Evolutionary conservation across 163 green algal genomes (phyloP).

Genomic region (Coccomyxa subellipsoidea): DNA sequence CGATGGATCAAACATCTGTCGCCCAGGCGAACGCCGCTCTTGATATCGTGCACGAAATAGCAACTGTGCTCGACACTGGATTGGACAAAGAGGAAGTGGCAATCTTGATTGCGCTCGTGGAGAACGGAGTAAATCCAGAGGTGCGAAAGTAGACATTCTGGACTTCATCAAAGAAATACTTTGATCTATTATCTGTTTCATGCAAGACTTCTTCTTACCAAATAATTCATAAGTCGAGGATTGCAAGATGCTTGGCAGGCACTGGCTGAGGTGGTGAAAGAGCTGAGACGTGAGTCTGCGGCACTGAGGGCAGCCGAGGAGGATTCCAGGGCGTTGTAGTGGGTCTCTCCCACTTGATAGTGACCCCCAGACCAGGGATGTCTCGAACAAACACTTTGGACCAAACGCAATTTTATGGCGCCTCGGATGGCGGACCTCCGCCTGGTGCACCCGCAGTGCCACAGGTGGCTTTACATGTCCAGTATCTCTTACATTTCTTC

Average conservation of each 20-base stretch:
- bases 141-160: too few relatives aligned
- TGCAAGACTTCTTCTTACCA: too few relatives aligned
- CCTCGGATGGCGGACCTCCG: not conserved
- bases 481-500: too few relatives aligned
- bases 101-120: conserved; percentile 76
- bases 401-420: not conserved
- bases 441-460: not conserved
- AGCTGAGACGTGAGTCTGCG: conserved; percentile 67
- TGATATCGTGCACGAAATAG: conserved; percentile 64
- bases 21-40: conserved; percentile 35
- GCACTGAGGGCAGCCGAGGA: conserved; percentile 33
- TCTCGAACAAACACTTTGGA: not conserved
- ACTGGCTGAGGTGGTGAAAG: conserved; percentile 74
- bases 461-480: not conserved
- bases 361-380: too few relatives aligned
- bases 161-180: too few relatives aligned
- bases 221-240: too few relatives aligned
- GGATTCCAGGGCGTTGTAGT: not conserved
- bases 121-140: conserved; percentile 79
- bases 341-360: not conserved
- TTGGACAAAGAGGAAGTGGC: conserved; percentile 74
- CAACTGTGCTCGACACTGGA: conserved; percentile 75
- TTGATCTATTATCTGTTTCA: too few relatives aligned
- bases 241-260: conserved; percentile 50
- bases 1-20: conserved; percentile 14